Evolutionary conservation across 2,329 filamentous ascomycete genomes (phyloP), one percentile per base, ranked within the genome.

Genomic region (Cercospora sp.): DNA sequence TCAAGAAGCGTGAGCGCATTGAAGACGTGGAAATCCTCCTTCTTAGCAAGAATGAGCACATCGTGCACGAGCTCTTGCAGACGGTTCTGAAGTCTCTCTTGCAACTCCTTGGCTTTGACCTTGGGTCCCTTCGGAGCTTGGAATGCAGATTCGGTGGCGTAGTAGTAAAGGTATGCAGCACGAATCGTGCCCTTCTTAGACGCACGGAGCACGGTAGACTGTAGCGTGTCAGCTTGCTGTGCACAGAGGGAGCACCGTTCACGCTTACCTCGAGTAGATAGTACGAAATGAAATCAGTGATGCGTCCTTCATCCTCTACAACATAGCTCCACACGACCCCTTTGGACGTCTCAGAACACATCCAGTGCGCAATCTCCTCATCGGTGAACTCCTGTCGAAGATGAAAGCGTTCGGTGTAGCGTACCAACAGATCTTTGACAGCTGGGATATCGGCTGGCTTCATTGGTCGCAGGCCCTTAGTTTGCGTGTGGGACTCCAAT

Each of bases 271-370:
- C 93, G 36, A 99, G 90, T 77, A 89, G 90, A 84, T 98, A 99
- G 83, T 98, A 99, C 42, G 93, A 97, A 82, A 97, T 91, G 82
- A 97, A 97, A 81, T 99, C 95, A 42, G 93, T 97, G 76, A 99
- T 92, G 75, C 93, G 93, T 61, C 90, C 88, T 58, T 88, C 74
- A 63, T 90, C 86, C 78, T 87, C 94, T 13, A 97, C 92, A 9
- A 99, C 94, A 73, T 96, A 98, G 2, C 90, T 89, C 92, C 93
- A 99, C 13, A 98, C 89, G 8, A 97, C 93, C 79, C 94, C 92
- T 76, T 97, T 91, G 7, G 73, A 73, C 74, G 89, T 88, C 71
- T 91, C 89, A 74, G 94, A 88, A 67, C 95, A 81, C 68, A 97
- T 84, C 92, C 93, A 97, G 80, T 99, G 94, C 63, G 90, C 87